Evolutionary conservation across 2,329 filamentous ascomycete genomes (phyloP).

Genomic region (Thelonectria blattea): DNA sequence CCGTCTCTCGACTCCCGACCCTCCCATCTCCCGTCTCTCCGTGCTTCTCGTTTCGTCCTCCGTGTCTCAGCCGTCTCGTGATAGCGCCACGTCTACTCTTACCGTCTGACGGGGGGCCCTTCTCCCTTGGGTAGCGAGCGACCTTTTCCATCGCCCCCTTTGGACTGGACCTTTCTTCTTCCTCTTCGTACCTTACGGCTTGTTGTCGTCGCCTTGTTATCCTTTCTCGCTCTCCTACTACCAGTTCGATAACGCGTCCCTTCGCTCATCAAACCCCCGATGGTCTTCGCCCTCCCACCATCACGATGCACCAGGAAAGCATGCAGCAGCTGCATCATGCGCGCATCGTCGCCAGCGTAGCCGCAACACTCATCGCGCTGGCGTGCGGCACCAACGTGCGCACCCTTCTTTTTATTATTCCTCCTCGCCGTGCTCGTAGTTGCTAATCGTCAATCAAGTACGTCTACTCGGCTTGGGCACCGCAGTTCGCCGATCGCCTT

Average conservation of each 20-base stretch:
- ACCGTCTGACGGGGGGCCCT: neutral
- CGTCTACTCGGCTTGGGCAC: conserved; percentile 97
- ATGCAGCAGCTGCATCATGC: conserved; percentile 58
- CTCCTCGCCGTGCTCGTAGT: neutral
- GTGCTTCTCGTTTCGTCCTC: neutral
- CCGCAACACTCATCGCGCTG: conserved; percentile 82
- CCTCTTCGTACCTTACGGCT: neutral
- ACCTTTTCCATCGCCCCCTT: neutral
- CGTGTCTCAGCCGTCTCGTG: neutral
- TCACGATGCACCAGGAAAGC: conserved; percentile 36
- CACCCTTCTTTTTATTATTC: neutral
- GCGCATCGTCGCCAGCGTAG: conserved; percentile 81
- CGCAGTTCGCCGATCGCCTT: conserved; percentile 88
- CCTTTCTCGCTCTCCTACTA: neutral
- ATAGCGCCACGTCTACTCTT: neutral
- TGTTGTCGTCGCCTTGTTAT: neutral
- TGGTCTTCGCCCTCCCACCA: conserved; percentile 3
- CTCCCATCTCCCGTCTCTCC: conserved; percentile 9
- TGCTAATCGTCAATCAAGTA: conserved; percentile 63
- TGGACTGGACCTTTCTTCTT: neutral
- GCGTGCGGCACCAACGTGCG: conserved; percentile 92
- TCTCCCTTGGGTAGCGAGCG: too few relatives aligned
- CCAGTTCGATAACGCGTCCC: neutral
- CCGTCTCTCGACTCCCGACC: neutral
- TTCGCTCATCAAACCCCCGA: neutral